Conservation (phyloP, 352 stramenopile species). For the Blastocystis sp. region DNA sequence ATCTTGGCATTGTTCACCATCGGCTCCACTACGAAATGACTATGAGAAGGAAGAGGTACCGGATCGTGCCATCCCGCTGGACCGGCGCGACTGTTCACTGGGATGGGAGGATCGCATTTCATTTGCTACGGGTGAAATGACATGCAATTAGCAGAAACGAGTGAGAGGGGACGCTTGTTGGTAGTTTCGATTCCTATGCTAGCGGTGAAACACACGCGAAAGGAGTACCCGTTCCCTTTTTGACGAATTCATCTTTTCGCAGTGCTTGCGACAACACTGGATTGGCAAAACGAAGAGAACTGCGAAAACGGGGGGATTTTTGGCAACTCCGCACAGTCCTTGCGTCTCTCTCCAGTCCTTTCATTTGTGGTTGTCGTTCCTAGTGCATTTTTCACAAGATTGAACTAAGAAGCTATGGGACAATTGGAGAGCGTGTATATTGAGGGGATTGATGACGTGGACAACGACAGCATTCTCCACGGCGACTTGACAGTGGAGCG, state of each 20-base stretch:
- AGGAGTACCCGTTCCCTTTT: neutral
- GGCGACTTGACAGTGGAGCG: conserved; percentile 66
- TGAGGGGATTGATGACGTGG: conserved; percentile 68
- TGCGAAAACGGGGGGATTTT: neutral
- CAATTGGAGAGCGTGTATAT: conserved; percentile 69
- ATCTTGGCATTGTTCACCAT: conserved; percentile 24
- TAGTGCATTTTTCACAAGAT: neutral
- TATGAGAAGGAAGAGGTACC: neutral
- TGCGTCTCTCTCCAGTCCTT: too few relatives aligned
- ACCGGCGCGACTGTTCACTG: too few relatives aligned
- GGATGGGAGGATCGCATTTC: too few relatives aligned
- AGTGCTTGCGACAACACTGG: neutral
- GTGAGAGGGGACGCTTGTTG: neutral
- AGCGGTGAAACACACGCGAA: neutral
- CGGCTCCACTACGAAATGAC: neutral
- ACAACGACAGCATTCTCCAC: conserved; percentile 66
- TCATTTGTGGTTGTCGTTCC: neutral
- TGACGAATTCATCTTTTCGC: neutral
- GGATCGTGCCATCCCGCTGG: neutral
- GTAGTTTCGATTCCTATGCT: neutral
- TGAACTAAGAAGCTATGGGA: conserved; percentile 34
- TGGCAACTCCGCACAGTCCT: neutral
- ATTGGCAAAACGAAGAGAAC: neutral
- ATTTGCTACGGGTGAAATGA: too few relatives aligned
- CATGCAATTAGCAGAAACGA: too few relatives aligned